These are phyloP conservation scores for Colletotrichum agaves DNA, from an alignment of 2,329 filamentous ascomycete genomes.

Conservation along the genomic window DNA sequence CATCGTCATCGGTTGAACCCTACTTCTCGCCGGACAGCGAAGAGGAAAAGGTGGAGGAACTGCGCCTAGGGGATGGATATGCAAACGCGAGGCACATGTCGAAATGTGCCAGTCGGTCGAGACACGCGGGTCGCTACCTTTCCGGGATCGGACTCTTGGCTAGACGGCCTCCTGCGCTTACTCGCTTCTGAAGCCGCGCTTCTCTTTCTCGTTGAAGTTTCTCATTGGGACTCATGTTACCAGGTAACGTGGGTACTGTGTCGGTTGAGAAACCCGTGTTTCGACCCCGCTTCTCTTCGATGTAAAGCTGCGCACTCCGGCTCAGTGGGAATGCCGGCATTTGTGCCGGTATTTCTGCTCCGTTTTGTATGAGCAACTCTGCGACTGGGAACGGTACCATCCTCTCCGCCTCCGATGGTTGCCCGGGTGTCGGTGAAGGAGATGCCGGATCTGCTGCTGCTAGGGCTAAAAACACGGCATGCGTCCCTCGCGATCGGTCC, in stretches of 20 bases:
- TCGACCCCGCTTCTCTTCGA: slow-evolving; percentile 78
- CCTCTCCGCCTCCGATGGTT: slow-evolving; percentile 59
- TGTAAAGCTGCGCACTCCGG: slow-evolving; percentile 80
- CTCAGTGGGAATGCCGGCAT: slow-evolving; percentile 87
- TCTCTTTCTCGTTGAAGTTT: slow-evolving; percentile 72
- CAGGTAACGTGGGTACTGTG: slow-evolving; percentile 70
- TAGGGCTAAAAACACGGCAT: slow-evolving; percentile 89
- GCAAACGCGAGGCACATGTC: slow-evolving; percentile 31
- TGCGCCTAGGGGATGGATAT: slow-evolving; percentile 24
- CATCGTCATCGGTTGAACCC: slow-evolving; percentile 11
- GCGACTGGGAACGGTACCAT: slow-evolving; percentile 84
- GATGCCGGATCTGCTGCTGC: slow-evolving; percentile 91
- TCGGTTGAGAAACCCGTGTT: slow-evolving; percentile 63
- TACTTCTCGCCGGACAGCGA: slow-evolving; percentile 4
- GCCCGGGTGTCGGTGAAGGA: slow-evolving; percentile 62
- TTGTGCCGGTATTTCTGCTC: slow-evolving; percentile 82
- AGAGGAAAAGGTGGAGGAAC: neutral
- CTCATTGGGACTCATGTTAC: slow-evolving; percentile 55
- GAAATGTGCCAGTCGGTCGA: slow-evolving; percentile 36
- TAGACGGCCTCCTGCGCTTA: slow-evolving; percentile 80
- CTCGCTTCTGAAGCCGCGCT: slow-evolving; percentile 78
- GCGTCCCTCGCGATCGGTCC: slow-evolving; percentile 88
- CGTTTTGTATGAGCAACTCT: slow-evolving; percentile 92
- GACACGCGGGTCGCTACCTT: slow-evolving; percentile 58
- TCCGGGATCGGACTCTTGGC: slow-evolving; percentile 73